These are phyloP conservation scores for Claviceps spartinae DNA, from an alignment of 2,329 filamentous ascomycete species.

Conservation along the genomic window DNA sequence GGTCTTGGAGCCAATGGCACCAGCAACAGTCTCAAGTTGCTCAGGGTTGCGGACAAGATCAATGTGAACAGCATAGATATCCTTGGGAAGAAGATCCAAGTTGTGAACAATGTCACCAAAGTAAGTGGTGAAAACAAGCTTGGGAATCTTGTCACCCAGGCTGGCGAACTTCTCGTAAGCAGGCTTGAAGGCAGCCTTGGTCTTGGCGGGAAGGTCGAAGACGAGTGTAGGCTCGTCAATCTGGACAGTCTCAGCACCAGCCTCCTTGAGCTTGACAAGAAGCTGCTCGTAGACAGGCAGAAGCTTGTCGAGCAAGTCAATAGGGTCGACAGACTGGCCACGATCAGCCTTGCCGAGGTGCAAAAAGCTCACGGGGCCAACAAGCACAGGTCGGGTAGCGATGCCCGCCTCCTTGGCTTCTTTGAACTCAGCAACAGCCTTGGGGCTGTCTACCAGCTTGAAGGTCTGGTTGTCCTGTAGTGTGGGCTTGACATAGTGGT, in stretches of 20 bases:
- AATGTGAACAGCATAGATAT: slow-evolving; percentile 75
- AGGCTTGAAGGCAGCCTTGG: slow-evolving; percentile 96
- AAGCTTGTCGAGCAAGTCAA: slow-evolving; percentile 85
- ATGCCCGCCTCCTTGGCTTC: slow-evolving; percentile 98
- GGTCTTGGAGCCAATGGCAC: slow-evolving; percentile 76
- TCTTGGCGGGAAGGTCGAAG: slow-evolving; percentile 78
- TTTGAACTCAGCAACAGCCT: slow-evolving; percentile 86
- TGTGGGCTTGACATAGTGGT: slow-evolving; percentile 99
- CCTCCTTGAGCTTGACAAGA: slow-evolving; percentile 82
- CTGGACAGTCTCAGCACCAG: slow-evolving; percentile 91
- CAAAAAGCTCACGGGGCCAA: slow-evolving; percentile 96
- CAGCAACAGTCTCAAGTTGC: slow-evolving; percentile 78
- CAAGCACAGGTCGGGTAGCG: slow-evolving; percentile 78
- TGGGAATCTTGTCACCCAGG: slow-evolving; percentile 69
- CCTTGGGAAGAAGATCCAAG: slow-evolving; percentile 73
- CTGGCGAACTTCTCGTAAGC: slow-evolving; percentile 78
- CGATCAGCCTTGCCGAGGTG: slow-evolving; percentile 96
- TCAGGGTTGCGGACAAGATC: slow-evolving; percentile 97
- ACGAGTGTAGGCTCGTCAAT: slow-evolving; percentile 97
- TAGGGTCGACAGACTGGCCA: slow-evolving; percentile 82
- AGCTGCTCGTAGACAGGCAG: slow-evolving; percentile 91
- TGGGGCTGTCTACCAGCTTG: slow-evolving; percentile 74
- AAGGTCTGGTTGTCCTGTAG: slow-evolving; percentile 95
- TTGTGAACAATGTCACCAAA: slow-evolving; percentile 99
- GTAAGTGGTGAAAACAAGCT: slow-evolving; percentile 88